phyloP scores from a whole-genome alignment of 768 basidiomycete genomes.

The Nevesoporus exiguus region DNA sequence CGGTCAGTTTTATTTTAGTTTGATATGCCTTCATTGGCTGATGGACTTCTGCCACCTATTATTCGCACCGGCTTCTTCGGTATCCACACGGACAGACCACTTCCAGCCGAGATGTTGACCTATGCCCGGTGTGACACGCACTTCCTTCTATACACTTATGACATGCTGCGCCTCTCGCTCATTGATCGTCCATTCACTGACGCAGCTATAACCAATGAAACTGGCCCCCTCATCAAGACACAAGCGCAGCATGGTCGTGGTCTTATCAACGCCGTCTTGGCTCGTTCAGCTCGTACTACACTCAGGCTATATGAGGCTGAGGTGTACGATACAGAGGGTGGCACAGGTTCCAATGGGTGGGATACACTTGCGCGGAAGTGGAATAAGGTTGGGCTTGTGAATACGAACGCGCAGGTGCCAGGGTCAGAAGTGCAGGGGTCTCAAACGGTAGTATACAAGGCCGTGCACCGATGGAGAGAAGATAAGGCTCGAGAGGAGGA shows the following conservation, averaged over 20 bases:
- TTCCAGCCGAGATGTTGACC: conserved; percentile 82
- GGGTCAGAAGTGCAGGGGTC: conserved; percentile 36
- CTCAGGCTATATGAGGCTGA: conserved; percentile 69
- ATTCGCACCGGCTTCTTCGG: neutral
- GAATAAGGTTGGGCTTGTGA: conserved; percentile 59
- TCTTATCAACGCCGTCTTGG: conserved; percentile 61
- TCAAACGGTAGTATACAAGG: conserved; percentile 62
- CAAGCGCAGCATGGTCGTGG: conserved; percentile 29
- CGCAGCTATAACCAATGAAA: conserved; percentile 22
- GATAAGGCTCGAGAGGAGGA: conserved; percentile 74
- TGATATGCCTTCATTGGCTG: neutral
- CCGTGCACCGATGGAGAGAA: conserved; percentile 84
- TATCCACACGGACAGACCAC: conserved; percentile 44
- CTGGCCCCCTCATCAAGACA: neutral
- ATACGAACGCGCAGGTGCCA: conserved; percentile 24
- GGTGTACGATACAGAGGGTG: conserved; percentile 61
- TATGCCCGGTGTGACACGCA: conserved; percentile 98
- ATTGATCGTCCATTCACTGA: conserved; percentile 56
- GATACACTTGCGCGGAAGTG: conserved; percentile 74
- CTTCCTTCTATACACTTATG: conserved; percentile 90
- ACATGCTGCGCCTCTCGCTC: conserved; percentile 83
- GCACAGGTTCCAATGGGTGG: conserved; percentile 72
- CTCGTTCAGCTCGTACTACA: conserved; percentile 72
- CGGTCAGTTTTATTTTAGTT: conserved; percentile 42
- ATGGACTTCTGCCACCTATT: neutral